Evolutionary conservation across 768 basidiomycete species (phyloP).

Genomic region (Favolaschia claudopus): DNA sequence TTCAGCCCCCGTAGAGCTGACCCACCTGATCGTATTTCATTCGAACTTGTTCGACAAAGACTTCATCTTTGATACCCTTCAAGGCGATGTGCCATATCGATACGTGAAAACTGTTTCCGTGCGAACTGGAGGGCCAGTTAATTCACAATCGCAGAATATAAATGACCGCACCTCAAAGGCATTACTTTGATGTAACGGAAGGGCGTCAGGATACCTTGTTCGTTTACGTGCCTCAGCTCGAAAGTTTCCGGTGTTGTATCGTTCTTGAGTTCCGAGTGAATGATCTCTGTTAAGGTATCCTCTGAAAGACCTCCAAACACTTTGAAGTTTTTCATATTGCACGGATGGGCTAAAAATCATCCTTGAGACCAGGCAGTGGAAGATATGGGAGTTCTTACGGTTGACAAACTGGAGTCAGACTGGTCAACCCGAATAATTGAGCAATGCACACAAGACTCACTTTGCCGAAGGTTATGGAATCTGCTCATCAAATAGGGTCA

Average conservation of each 20-base stretch:
- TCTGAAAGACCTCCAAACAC: slow-evolving; percentile 69
- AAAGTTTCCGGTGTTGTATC: slow-evolving; percentile 72
- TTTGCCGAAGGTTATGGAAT: slow-evolving; percentile 83
- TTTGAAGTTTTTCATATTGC: slow-evolving; percentile 87
- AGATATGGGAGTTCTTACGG: slow-evolving; percentile 37
- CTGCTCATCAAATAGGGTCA: slow-evolving; percentile 43
- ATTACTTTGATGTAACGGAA: slow-evolving; percentile 77
- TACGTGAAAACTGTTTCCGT: slow-evolving; percentile 76
- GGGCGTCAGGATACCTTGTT: slow-evolving; percentile 63
- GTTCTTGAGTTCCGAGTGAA: slow-evolving; percentile 71
- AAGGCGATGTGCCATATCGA: slow-evolving; percentile 82
- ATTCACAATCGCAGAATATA: neutral
- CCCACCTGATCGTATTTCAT: slow-evolving; percentile 69
- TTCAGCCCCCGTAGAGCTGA: slow-evolving; percentile 7
- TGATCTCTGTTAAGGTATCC: slow-evolving; percentile 73
- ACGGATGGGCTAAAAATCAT: slow-evolving; percentile 72
- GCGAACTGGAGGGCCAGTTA: slow-evolving; percentile 55
- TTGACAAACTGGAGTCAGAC: slow-evolving; percentile 47
- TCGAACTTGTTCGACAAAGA: slow-evolving; percentile 63
- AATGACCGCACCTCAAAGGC: slow-evolving; percentile 68
- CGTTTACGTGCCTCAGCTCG: slow-evolving; percentile 61
- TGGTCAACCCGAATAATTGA: slow-evolving; percentile 9
- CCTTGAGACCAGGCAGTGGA: slow-evolving; percentile 4
- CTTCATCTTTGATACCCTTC: slow-evolving; percentile 62
- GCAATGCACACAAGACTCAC: slow-evolving; percentile 54